These are phyloP conservation scores for Alternaria consortialis DNA, from an alignment of 2,329 filamentous ascomycete species.

Conservation along the genomic window DNA sequence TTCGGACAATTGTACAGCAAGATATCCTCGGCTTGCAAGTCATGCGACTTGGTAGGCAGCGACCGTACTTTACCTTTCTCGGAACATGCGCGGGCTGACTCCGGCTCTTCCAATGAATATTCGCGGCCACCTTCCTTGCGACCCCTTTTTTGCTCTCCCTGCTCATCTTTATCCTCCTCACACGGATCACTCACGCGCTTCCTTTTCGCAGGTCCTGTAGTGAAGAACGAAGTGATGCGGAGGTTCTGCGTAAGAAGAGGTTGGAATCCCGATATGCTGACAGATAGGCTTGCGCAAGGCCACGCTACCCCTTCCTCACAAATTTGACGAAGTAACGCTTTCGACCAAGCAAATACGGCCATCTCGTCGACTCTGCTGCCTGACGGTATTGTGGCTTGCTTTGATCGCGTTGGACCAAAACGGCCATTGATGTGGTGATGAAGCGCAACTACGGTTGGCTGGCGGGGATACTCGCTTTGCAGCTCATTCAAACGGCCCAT, in stretches of 20 bases:
- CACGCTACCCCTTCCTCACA: slow-evolving; percentile 80
- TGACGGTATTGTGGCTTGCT: slow-evolving; percentile 77
- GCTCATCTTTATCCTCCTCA: too few species aligned
- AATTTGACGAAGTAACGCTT: slow-evolving; percentile 78
- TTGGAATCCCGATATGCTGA: slow-evolving; percentile 70
- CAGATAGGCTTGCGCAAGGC: slow-evolving; percentile 89
- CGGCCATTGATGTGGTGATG: too few species aligned
- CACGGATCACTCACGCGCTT: neutral
- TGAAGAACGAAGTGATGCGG: neutral
- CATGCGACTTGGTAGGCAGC: neutral
- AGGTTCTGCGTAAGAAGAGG: neutral
- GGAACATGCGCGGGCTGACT: neutral
- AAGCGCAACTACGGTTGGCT: slow-evolving; percentile 76
- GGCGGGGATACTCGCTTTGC: slow-evolving; percentile 89
- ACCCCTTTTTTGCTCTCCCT: too few species aligned
- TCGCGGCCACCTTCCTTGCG: neutral
- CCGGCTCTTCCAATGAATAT: neutral
- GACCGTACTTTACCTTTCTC: neutral
- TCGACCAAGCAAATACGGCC: slow-evolving; percentile 77
- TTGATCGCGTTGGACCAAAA: slow-evolving; percentile 71
- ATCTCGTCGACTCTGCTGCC: slow-evolving; percentile 77
- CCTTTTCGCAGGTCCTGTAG: neutral
- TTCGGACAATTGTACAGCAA: neutral
- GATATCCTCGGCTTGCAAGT: neutral
- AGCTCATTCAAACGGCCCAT: slow-evolving; percentile 72